Evolutionary conservation across 139 green algal genomes (phyloP).

Genomic region (Diplosphaera chodatii): DNA sequence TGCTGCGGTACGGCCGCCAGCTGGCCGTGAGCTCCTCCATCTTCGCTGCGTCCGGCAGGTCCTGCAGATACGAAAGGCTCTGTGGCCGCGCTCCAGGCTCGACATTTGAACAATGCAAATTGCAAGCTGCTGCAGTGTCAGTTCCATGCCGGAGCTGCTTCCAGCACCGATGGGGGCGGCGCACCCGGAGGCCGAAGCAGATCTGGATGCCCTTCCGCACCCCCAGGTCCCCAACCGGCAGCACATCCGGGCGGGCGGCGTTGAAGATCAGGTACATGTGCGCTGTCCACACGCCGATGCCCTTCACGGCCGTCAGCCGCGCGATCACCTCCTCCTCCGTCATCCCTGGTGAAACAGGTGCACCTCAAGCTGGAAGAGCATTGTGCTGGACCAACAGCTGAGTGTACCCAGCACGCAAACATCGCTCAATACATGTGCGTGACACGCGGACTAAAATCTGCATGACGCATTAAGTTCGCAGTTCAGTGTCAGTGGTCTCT

Average conservation of each 20-base stretch:
- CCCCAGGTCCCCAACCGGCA: slow-evolving; percentile 53
- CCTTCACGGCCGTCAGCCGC: slow-evolving; percentile 28
- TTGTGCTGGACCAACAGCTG: too few species aligned
- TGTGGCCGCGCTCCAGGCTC: neutral
- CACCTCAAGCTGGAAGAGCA: too few species aligned
- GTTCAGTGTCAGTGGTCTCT: too few species aligned
- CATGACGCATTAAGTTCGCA: too few species aligned
- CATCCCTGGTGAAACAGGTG: slow-evolving; percentile 27
- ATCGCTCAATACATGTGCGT: too few species aligned
- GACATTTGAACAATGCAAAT: too few species aligned
- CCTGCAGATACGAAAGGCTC: neutral
- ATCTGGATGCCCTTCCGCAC: slow-evolving; percentile 42
- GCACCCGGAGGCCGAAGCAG: slow-evolving; percentile 28
- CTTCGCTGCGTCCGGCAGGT: slow-evolving; percentile 21
- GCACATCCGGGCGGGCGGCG: slow-evolving; percentile 40
- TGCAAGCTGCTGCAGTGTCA: too few species aligned
- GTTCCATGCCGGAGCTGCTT: neutral
- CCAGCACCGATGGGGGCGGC: neutral
- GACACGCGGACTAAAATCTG: too few species aligned
- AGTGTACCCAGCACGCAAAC: too few species aligned
- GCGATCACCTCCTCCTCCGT: slow-evolving; percentile 15
- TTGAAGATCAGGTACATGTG: slow-evolving; percentile 51
- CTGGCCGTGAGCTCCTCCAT: slow-evolving; percentile 37
- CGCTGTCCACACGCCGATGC: slow-evolving; percentile 29
- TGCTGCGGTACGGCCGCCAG: slow-evolving; percentile 42